Percentiles rank a stretch among this genome's conserved stretches.
Evolutionary conservation across 495 filamentous ascomycete species (phyloP).

Genomic region (Podospora pseudocomata): DNA sequence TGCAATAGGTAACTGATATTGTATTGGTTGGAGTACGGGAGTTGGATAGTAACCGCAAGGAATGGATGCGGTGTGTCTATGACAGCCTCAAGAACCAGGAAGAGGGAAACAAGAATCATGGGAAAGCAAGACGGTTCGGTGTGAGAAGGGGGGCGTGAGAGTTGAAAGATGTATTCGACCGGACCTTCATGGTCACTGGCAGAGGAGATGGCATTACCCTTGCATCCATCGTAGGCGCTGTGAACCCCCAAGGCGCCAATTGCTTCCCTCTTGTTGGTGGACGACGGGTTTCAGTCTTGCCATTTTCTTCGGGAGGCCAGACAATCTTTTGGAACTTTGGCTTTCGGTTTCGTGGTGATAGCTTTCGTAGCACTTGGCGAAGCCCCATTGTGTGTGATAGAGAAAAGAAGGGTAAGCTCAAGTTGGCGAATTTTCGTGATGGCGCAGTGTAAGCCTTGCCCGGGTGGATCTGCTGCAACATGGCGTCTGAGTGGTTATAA

Average conservation of each 20-base stretch:
- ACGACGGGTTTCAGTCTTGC: not conserved
- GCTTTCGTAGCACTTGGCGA: constrained; percentile 1
- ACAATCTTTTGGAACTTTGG: constrained; percentile 10
- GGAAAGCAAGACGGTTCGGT: not conserved
- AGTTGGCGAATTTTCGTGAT: not conserved
- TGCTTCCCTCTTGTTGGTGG: constrained; percentile 20
- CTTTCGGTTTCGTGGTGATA: constrained; percentile 4
- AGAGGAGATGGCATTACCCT: not conserved
- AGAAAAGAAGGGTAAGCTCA: not conserved
- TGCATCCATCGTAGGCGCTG: not conserved
- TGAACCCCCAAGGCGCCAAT: not conserved
- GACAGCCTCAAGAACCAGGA: not conserved
- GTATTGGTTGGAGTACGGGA: too few relatives aligned
- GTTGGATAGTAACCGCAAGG: too few relatives aligned
- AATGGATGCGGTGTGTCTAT: too few relatives aligned
- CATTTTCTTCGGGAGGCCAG: constrained; percentile 10
- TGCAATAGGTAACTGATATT: too few relatives aligned
- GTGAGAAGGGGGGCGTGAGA: constrained; percentile 16
- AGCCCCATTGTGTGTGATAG: constrained; percentile 11
- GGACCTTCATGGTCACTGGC: constrained; percentile 1
- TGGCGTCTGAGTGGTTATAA: not conserved
- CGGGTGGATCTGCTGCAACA: not conserved
- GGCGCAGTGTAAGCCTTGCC: not conserved
- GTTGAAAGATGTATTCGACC: constrained; percentile 15
- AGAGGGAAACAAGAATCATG: not conserved